phyloP scores from a whole-genome alignment of 768 basidiomycete genomes.

The Tulasnella sp. region DNA sequence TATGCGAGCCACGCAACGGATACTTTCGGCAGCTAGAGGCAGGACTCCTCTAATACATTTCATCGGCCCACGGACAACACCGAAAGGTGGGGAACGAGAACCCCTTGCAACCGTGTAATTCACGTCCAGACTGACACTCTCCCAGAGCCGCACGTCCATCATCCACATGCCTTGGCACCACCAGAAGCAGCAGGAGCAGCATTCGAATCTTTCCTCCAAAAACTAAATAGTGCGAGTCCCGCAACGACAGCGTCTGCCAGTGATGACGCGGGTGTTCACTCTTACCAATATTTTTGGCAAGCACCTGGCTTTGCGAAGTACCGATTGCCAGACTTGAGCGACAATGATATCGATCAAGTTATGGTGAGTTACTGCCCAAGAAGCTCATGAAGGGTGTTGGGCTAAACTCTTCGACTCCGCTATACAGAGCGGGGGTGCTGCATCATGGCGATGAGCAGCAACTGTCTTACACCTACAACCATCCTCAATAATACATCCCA shows the following conservation, averaged over 20 bases:
- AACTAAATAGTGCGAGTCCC: conserved; percentile 23
- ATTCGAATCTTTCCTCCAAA: conserved; percentile 37
- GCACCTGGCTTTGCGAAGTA: conserved; percentile 51
- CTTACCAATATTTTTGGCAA: conserved; percentile 37
- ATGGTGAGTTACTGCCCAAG: conserved; percentile 34
- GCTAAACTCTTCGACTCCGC: conserved; percentile 5
- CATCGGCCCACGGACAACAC: conserved; percentile 38
- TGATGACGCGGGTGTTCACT: conserved; percentile 17
- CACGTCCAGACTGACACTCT: not conserved
- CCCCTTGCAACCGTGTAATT: not conserved
- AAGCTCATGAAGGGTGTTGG: not conserved
- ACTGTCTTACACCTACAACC: not conserved
- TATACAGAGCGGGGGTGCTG: conserved; percentile 60
- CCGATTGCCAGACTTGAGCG: conserved; percentile 36
- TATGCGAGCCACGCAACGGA: not conserved
- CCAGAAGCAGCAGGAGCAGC: conserved; percentile 35
- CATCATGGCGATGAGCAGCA: conserved; percentile 21
- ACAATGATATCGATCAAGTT: conserved; percentile 53
- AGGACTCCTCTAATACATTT: conserved; percentile 40
- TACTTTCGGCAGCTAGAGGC: conserved; percentile 7
- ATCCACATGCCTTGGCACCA: conserved; percentile 58
- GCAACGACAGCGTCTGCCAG: conserved; percentile 18
- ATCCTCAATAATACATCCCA: not conserved
- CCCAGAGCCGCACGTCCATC: conserved; percentile 31
- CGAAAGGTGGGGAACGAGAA: conserved; percentile 36